Evolutionary conservation across 2,329 filamentous ascomycete genomes (phyloP), one percentile per base, ranked within the genome.

Genomic region (Arthrobotrys sinensis): DNA sequence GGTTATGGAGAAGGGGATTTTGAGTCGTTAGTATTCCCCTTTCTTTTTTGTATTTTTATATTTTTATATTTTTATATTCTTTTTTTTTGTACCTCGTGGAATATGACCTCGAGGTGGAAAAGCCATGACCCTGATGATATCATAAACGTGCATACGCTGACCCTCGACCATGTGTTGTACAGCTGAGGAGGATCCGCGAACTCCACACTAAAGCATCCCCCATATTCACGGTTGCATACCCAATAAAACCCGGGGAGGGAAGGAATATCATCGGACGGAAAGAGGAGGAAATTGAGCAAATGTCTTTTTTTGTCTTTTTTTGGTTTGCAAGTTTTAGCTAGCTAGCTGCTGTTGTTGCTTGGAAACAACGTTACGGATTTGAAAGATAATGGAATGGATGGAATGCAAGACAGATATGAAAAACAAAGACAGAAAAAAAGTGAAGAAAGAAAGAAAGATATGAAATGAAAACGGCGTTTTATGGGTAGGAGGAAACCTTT

Each of bases 1-100:
- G 40, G 73, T 82, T 43, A 80, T 82, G 52, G 52, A 82, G 68
- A 81, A 82, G 68, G 81, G 81, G 1, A 82, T 82, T 53, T 80
- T 82, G 64, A 64, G 65, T 45, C 62, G 80, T 82, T 72, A 79
- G 80, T 65, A 73, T n/a, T 38, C 32, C 63, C 32, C 48, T 40
- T 52, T 62, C 21, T 24, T 28, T 52, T 52, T 16, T 43, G 24
- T 19, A 14, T 43, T 7, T 24, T 43, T 16, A 5, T 19, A 11
- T 40, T 24, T 10, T 52, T n/a, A 40, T 28, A n/a, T 24, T 24
- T 4, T 7, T 5, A 12, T 53, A n/a, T 55, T 28, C 21, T 50
- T 48, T 21, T 50, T 60, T 40, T 52, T 38, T 52, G n/a, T n/a
- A 2, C 24, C 32, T 57, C 34, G 52, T 57, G 52, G 32, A 28